Percentiles rank a stretch among this genome's conserved stretches.
These are phyloP conservation scores for Hyaloscypha variabilis DNA, from an alignment of 495 filamentous ascomycete genomes.

Conservation along the genomic window DNA sequence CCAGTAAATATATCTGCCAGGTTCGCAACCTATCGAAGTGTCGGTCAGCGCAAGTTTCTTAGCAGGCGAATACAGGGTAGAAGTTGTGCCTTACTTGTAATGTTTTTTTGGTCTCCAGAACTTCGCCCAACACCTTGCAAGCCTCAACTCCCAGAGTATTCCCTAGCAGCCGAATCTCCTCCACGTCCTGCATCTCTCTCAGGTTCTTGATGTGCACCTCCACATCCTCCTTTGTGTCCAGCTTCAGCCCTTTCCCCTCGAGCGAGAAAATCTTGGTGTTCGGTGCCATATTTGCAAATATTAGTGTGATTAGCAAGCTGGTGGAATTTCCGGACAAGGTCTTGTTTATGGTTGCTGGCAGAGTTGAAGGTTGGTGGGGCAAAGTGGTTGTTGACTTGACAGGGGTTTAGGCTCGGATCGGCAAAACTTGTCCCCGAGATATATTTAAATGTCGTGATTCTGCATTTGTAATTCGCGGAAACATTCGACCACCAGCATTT, in stretches of 20 bases:
- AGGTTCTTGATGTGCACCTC: slow-evolving; percentile 81
- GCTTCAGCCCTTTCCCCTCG: slow-evolving; percentile 86
- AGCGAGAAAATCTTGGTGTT: slow-evolving; percentile 66
- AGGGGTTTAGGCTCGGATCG: slow-evolving; percentile 14
- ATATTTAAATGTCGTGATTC: slow-evolving; percentile 2
- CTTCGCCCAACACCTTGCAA: slow-evolving; percentile 76
- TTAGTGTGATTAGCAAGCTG: neutral
- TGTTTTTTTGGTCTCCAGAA: slow-evolving; percentile 77
- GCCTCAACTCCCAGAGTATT: slow-evolving; percentile 93
- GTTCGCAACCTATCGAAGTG: slow-evolving; percentile 66
- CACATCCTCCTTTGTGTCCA: slow-evolving; percentile 83
- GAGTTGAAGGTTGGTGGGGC: slow-evolving; percentile 12
- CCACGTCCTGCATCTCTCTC: slow-evolving; percentile 69
- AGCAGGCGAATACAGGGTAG: neutral
- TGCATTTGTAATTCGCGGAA: slow-evolving; percentile 2
- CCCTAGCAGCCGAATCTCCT: slow-evolving; percentile 80
- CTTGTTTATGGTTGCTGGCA: neutral
- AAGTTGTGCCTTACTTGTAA: slow-evolving; percentile 57
- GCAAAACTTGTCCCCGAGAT: slow-evolving; percentile 13
- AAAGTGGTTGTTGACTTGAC: slow-evolving; percentile 9
- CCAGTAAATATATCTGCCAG: slow-evolving; percentile 97
- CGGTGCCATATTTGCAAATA: slow-evolving; percentile 42
- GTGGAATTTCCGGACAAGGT: slow-evolving; percentile 1
- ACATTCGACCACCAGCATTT: neutral
- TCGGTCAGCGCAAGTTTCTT: slow-evolving; percentile 4